A percentile compares a stretch with the other conserved stretches of the same genome.
Conservation (phyloP, 768 basidiomycete genomes). For the Amanita muscaria region DNA sequence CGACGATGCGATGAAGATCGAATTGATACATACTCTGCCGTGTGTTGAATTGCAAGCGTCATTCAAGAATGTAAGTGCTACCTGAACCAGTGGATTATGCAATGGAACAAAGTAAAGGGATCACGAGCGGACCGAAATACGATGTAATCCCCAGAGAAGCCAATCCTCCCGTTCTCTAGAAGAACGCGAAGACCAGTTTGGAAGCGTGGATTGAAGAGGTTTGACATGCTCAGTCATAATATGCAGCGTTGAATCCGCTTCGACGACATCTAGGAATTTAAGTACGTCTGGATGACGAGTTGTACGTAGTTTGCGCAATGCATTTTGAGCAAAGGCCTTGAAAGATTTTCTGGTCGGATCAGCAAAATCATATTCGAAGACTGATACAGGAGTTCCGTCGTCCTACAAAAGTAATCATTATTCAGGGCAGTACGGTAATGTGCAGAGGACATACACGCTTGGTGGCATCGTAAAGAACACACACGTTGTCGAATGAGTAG, state of each 20-base stretch:
- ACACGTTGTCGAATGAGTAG: conserved; percentile 61
- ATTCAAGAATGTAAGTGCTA: conserved; percentile 86
- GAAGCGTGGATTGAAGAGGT: conserved; percentile 56
- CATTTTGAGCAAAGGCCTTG: conserved; percentile 78
- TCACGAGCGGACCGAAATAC: conserved; percentile 56
- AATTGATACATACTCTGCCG: conserved; percentile 63
- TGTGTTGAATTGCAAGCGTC: conserved; percentile 76
- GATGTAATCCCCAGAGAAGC: conserved; percentile 89
- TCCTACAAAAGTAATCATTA: conserved; percentile 46
- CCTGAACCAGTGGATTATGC: conserved; percentile 33
- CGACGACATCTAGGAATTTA: conserved; percentile 89
- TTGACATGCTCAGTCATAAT: conserved; percentile 93
- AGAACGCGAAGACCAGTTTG: conserved; percentile 52
- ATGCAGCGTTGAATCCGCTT: conserved; percentile 79
- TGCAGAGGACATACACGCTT: conserved; percentile 56
- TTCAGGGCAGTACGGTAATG: background rate
- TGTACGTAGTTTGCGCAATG: conserved; percentile 81
- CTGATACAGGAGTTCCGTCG: conserved; percentile 74
- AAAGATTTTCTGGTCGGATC: conserved; percentile 48
- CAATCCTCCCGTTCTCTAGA: conserved; percentile 75
- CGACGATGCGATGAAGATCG: conserved; percentile 85
- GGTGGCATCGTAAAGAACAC: conserved; percentile 79
- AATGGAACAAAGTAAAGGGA: conserved; percentile 1
- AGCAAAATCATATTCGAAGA: conserved; percentile 86
- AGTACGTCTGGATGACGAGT: conserved; percentile 94